Conservation (phyloP, 495 filamentous ascomycete genomes). For the Neurospora sp. region DNA sequence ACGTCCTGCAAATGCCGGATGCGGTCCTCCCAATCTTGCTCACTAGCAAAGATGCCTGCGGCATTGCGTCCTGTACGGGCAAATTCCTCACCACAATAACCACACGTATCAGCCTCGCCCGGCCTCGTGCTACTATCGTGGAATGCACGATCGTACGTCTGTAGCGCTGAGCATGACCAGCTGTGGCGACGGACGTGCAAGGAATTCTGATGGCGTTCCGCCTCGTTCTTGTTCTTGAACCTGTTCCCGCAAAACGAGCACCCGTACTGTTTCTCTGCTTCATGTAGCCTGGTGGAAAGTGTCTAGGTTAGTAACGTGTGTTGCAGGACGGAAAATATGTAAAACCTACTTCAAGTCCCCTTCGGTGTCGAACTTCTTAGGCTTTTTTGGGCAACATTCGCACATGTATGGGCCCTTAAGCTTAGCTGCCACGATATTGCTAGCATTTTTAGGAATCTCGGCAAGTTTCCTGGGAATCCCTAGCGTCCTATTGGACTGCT, state of each 20-base stretch:
- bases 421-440: conserved; percentile 27
- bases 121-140: conserved; percentile 59
- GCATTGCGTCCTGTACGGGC: conserved; percentile 44
- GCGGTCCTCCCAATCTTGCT: conserved; percentile 71
- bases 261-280: conserved; percentile 91
- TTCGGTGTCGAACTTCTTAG: conserved; percentile 86
- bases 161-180: conserved; percentile 92
- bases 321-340: neutral
- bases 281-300: conserved; percentile 46
- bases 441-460: conserved; percentile 31
- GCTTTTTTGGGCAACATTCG: conserved; percentile 97
- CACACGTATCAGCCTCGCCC: conserved; percentile 67
- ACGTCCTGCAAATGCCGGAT: conserved; percentile 77
- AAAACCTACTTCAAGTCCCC: conserved; percentile 73
- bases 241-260: conserved; percentile 88
- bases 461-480: conserved; percentile 38
- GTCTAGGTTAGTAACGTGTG: conserved; percentile 3
- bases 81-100: conserved; percentile 95
- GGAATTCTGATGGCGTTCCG: conserved; percentile 94
- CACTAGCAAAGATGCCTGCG: conserved; percentile 21
- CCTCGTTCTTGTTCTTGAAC: conserved; percentile 99
- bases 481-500: conserved; percentile 22
- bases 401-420: conserved; percentile 62
- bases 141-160: conserved; percentile 69
- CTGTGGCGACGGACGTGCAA: conserved; percentile 92